phyloP scores from a whole-genome alignment of 768 basidiomycete species.

The Xerocomellus amylosporus region DNA sequence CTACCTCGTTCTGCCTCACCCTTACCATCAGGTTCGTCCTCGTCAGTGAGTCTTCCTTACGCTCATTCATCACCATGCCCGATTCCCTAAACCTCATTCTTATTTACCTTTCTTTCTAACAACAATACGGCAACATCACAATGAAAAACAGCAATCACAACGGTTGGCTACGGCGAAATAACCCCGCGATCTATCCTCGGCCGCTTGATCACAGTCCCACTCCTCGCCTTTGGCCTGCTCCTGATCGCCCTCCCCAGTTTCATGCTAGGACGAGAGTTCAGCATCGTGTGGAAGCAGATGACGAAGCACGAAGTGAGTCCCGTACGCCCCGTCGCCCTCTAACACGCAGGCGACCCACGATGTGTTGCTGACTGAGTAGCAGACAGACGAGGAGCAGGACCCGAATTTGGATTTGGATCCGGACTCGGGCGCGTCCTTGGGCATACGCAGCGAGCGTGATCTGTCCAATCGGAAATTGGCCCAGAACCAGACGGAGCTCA shows the following conservation, averaged over 20 bases:
- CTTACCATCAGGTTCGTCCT: conserved; percentile 56
- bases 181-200: conserved; percentile 88
- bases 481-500: conserved; percentile 64
- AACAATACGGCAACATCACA: not conserved
- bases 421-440: conserved; percentile 1
- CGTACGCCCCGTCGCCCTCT: not conserved
- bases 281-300: conserved; percentile 87
- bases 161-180: conserved; percentile 90
- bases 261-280: conserved; percentile 89
- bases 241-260: conserved; percentile 90
- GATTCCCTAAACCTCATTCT: not conserved
- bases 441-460: conserved; percentile 33
- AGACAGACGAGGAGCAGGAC: conserved; percentile 2
- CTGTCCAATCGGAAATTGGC: conserved; percentile 59
- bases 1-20: not conserved
- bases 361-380: not conserved
- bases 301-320: conserved; percentile 42
- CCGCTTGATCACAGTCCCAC: conserved; percentile 77
- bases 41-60: conserved; percentile 55
- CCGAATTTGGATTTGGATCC: not conserved
- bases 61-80: not conserved
- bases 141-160: conserved; percentile 66
- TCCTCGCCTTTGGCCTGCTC: conserved; percentile 83
- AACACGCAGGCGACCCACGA: not conserved
- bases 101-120: not conserved